phyloP scores from a whole-genome alignment of 306 rosid genomes.

The Rosa lucieae region DNA sequence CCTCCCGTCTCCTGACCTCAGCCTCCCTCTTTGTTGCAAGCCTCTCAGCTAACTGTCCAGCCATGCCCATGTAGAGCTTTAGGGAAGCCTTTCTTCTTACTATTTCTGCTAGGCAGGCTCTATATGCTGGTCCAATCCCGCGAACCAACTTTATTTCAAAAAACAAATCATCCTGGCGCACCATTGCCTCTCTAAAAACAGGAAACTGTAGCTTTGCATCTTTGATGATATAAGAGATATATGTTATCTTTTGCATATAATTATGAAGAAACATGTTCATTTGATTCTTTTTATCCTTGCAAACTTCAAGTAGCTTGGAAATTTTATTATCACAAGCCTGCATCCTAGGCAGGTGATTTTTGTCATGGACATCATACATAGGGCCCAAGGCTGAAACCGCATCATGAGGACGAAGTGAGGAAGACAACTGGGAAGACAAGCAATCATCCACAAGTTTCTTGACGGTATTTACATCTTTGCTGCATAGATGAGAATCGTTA shows the following conservation, averaged over 20 bases:
- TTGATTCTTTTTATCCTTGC: slow-evolving; percentile 79
- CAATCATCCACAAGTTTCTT: slow-evolving; percentile 95
- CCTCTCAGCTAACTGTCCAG: slow-evolving; percentile 96
- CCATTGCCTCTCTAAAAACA: slow-evolving; percentile 94
- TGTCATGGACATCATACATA: slow-evolving; percentile 96
- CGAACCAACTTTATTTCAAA: slow-evolving; percentile 73
- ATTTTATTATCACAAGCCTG: slow-evolving; percentile 72
- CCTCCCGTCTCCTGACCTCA: slow-evolving; percentile 75
- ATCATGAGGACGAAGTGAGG: slow-evolving; percentile 97
- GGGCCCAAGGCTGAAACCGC: slow-evolving; percentile 99
- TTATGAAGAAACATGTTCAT: slow-evolving; percentile 77
- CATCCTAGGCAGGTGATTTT: slow-evolving; percentile 85
- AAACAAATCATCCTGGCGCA: slow-evolving; percentile 81
- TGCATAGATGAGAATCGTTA: slow-evolving; percentile 40
- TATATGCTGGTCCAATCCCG: slow-evolving; percentile 82
- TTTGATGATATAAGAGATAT: slow-evolving; percentile 73
- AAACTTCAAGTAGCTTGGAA: slow-evolving; percentile 68
- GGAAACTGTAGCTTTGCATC: slow-evolving; percentile 94
- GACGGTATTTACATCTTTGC: slow-evolving; percentile 94
- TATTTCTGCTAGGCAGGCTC: slow-evolving; percentile 95
- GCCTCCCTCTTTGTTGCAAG: slow-evolving; percentile 84
- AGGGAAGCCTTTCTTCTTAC: slow-evolving; percentile 93
- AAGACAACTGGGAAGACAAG: slow-evolving; percentile 74
- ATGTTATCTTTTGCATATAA: slow-evolving; percentile 77
- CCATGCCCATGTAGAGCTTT: slow-evolving; percentile 99